Conservation (phyloP, 1,284 basidiomycete species). For the Ustilago sp. region DNA sequence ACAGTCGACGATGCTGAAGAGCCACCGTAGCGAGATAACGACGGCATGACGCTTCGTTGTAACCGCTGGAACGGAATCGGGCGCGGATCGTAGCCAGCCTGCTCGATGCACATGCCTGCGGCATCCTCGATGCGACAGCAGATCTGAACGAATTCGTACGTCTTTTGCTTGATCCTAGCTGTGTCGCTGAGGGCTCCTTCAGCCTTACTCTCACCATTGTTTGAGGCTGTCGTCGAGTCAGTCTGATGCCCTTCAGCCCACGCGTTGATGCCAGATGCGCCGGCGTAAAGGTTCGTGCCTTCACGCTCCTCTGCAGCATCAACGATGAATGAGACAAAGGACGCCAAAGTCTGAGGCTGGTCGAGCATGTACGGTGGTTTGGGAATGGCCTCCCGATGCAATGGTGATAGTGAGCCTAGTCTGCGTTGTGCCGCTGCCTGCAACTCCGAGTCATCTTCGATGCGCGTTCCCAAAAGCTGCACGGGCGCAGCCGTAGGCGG, state of each 20-base stretch:
- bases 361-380: conserved; percentile 55
- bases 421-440: conserved; percentile 35
- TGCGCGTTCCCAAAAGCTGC: conserved; percentile 29
- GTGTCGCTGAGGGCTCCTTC: conserved; percentile 7
- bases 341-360: conserved; percentile 49
- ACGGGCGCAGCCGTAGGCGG: conserved; percentile 32
- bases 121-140: conserved; percentile 57
- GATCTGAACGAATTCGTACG: conserved; percentile 47
- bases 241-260: conserved; percentile 2
- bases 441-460: conserved; percentile 52
- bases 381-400: conserved; percentile 60
- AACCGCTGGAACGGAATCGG: conserved; percentile 40
- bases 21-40: background rate
- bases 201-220: background rate
- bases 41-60: conserved; percentile 13
- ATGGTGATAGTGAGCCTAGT: conserved; percentile 21
- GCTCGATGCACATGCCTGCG: conserved; percentile 55
- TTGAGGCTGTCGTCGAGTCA: background rate
- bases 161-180: conserved; percentile 21
- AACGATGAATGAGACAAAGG: conserved; percentile 53
- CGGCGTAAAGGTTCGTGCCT: background rate
- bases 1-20: background rate
- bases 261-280: background rate
- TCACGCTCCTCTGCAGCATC: conserved; percentile 36
- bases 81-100: conserved; percentile 54